Conservation (phyloP, 148 eudicot genomes). For the Chenopodium quinoa region DNA sequence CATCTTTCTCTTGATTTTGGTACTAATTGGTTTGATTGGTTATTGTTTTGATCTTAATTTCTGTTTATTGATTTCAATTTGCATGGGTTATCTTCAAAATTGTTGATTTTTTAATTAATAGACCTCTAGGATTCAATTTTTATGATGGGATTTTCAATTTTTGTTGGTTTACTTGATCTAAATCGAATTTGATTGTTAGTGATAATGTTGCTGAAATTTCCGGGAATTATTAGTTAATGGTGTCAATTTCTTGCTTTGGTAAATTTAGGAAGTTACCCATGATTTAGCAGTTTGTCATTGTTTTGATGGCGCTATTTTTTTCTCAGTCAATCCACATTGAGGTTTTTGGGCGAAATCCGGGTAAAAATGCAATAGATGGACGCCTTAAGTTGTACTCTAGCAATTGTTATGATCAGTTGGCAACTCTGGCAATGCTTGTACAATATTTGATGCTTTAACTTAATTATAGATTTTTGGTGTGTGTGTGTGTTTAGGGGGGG, state of each 20-base stretch:
- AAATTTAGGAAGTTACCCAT: neutral
- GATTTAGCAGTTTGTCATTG: constrained; percentile 2
- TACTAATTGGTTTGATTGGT: neutral
- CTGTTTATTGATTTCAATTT: neutral
- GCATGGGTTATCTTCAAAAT: neutral
- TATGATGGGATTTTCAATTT: neutral
- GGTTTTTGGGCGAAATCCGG: neutral
- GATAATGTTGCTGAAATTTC: neutral
- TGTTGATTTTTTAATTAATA: neutral
- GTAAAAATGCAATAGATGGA: neutral
- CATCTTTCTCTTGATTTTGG: neutral
- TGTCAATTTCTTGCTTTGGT: neutral
- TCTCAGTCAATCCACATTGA: constrained; percentile 7
- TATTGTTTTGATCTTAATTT: neutral
- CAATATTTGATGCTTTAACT: no score
- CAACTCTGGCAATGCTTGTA: neutral
- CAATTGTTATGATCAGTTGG: neutral
- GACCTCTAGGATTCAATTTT: no score
- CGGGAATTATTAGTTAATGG: neutral
- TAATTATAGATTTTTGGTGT: no score
- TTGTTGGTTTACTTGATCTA: neutral
- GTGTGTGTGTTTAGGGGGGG: no score
- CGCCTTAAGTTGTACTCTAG: no score
- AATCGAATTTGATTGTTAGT: neutral
- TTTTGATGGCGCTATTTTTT: neutral